Percentiles rank a stretch among this genome's conserved stretches.
Evolutionary conservation across 2,329 filamentous ascomycete species (phyloP).

Genomic region (Plenodomus lindquistii): DNA sequence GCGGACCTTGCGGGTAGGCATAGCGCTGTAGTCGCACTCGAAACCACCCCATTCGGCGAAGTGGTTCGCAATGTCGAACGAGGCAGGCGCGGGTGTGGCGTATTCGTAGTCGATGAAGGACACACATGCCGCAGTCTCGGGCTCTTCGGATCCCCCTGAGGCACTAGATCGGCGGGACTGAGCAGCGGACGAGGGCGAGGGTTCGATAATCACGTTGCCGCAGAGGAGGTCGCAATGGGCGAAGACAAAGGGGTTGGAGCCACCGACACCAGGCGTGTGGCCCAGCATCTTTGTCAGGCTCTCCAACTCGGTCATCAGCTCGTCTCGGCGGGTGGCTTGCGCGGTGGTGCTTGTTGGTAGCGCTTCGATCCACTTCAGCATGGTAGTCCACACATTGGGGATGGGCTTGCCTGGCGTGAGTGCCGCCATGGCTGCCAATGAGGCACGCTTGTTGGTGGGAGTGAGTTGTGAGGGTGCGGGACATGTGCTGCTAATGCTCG

Average conservation of each 20-base stretch:
- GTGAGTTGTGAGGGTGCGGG: constrained; percentile 36
- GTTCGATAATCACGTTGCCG: constrained; percentile 90
- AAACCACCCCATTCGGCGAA: constrained; percentile 98
- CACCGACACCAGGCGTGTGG: constrained; percentile 74
- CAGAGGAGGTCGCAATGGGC: constrained; percentile 95
- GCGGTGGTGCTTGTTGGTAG: constrained; percentile 73
- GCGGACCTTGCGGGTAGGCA: constrained; percentile 78
- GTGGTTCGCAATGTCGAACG: constrained; percentile 97
- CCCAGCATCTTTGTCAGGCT: constrained; percentile 72
- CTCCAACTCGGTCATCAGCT: constrained; percentile 74
- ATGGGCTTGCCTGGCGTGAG: constrained; percentile 68
- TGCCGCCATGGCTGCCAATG: constrained; percentile 41
- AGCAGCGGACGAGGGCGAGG: constrained; percentile 45
- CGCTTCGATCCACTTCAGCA: constrained; percentile 93
- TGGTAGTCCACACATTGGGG: constrained; percentile 92
- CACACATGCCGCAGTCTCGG: constrained; percentile 35
- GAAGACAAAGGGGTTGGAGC: constrained; percentile 76
- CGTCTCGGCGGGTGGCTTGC: constrained; percentile 68
- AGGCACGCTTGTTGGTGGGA: constrained; percentile 42
- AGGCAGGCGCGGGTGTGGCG: constrained; percentile 87
- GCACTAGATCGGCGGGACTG: constrained; percentile 39
- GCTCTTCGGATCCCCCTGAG: constrained; percentile 35
- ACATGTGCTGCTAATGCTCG: constrained; percentile 51
- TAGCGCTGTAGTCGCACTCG: constrained; percentile 83
- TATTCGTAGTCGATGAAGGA: constrained; percentile 98